A percentile compares a stretch with the other conserved stretches of the same genome.
These are phyloP conservation scores for Adansonia madagascariensis DNA, from an alignment of 441 rosid genomes.

Conservation along the genomic window DNA sequence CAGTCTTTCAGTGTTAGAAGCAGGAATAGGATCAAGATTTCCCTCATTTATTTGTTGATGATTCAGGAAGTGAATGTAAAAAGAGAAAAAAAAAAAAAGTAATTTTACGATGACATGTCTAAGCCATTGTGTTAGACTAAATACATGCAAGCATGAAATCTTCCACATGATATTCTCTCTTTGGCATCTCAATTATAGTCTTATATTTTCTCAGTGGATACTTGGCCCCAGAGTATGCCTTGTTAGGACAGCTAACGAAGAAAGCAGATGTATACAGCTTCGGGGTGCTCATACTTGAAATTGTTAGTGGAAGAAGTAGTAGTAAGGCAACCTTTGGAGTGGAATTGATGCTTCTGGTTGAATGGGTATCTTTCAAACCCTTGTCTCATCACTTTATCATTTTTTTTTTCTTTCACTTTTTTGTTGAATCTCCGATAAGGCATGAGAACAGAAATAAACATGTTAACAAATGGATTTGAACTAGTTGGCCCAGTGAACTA, in stretches of 20 bases:
- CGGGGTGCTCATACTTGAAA: constrained; percentile 88
- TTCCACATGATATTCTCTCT: not conserved
- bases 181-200: constrained; percentile 2
- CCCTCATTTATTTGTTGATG: not conserved
- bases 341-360: constrained; percentile 66
- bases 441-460: no score
- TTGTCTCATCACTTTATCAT: not conserved
- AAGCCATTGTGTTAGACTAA: not conserved
- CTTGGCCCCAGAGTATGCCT: constrained; percentile 95
- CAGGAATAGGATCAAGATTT: not conserved
- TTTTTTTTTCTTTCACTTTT: no score
- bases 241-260: constrained; percentile 82
- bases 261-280: constrained; percentile 95
- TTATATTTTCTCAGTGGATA: constrained; percentile 66
- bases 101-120: not conserved
- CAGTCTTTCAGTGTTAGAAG: not conserved
- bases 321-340: constrained; percentile 83
- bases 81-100: not conserved
- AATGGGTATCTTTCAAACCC: constrained; percentile 73
- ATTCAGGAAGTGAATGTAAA: not conserved
- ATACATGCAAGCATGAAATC: not conserved
- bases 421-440: no score
- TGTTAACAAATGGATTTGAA: no score
- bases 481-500: no score
- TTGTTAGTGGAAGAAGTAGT: constrained; percentile 83